These are phyloP conservation scores for Darksidea phi DNA, from an alignment of 495 filamentous ascomycete species.

Conservation along the genomic window DNA sequence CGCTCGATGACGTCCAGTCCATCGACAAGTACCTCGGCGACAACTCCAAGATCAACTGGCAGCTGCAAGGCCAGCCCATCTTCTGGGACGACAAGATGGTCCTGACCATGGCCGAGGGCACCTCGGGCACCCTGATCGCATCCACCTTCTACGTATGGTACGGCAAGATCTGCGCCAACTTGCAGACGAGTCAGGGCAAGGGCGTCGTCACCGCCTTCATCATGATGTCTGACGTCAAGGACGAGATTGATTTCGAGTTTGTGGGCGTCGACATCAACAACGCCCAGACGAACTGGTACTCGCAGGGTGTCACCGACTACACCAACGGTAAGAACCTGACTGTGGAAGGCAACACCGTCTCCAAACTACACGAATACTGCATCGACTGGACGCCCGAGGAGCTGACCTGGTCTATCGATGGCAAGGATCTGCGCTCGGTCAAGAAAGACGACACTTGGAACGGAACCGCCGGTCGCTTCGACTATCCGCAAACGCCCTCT, in stretches of 20 bases:
- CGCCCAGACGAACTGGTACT: slow-evolving; percentile 95
- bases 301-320: slow-evolving; percentile 88
- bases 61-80: slow-evolving; percentile 73
- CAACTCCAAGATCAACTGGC: slow-evolving; percentile 75
- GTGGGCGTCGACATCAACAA: slow-evolving; percentile 74
- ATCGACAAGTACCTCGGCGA: slow-evolving; percentile 86
- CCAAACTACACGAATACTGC: slow-evolving; percentile 84
- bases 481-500: slow-evolving; percentile 90
- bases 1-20: slow-evolving; percentile 62
- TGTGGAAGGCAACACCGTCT: slow-evolving; percentile 66
- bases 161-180: slow-evolving; percentile 78
- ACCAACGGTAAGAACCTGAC: slow-evolving; percentile 68
- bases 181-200: slow-evolving; percentile 80
- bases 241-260: slow-evolving; percentile 97
- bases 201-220: slow-evolving; percentile 98
- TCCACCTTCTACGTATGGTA: slow-evolving; percentile 96
- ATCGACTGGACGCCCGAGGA: slow-evolving; percentile 87
- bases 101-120: slow-evolving; percentile 80
- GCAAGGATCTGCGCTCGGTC: slow-evolving; percentile 59
- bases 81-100: slow-evolving; percentile 63
- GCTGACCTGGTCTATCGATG: slow-evolving; percentile 84
- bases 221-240: slow-evolving; percentile 88
- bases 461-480: slow-evolving; percentile 72
- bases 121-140: slow-evolving; percentile 82
- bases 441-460: slow-evolving; percentile 68